Conservation (phyloP, 371 early-diverging fungal genomes). For the Actinomortierella ambigua region DNA sequence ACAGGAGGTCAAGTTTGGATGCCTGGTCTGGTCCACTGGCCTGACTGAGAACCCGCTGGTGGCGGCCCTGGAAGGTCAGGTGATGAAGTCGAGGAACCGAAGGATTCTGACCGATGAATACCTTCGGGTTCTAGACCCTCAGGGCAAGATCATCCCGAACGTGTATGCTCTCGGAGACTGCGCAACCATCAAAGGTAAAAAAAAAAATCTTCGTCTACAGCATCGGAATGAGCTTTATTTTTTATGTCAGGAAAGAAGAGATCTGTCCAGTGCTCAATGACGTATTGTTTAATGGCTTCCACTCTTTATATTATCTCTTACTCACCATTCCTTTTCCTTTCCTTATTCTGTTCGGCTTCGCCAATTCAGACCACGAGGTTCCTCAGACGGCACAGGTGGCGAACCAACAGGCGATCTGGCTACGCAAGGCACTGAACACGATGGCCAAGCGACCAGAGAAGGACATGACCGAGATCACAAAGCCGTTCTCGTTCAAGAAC, state of each 20-base stretch:
- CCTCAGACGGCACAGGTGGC: conserved; percentile 88
- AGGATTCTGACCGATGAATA: conserved; percentile 69
- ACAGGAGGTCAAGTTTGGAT: conserved; percentile 44
- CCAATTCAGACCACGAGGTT: conserved; percentile 49
- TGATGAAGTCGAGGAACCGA: conserved; percentile 45
- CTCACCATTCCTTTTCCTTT: too few relatives aligned
- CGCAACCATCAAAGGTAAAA: conserved; percentile 63
- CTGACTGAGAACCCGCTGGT: conserved; percentile 68
- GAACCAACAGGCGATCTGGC: conserved; percentile 75
- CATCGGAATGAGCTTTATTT: background rate
- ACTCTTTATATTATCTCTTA: too few relatives aligned
- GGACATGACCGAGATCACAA: conserved; percentile 14
- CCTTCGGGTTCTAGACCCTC: conserved; percentile 65
- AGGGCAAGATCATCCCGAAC: conserved; percentile 38
- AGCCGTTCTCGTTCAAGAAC: conserved; percentile 49
- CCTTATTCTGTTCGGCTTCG: too few relatives aligned
- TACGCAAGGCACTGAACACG: conserved; percentile 54
- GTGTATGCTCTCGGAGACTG: conserved; percentile 86
- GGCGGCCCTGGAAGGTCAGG: conserved; percentile 49
- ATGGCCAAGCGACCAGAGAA: conserved; percentile 45
- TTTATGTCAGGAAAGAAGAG: background rate
- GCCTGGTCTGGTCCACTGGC: conserved; percentile 76
- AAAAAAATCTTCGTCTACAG: conserved; percentile 9
- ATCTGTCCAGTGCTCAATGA: too few relatives aligned
- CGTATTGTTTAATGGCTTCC: too few relatives aligned